Conservation (phyloP, 1,284 basidiomycete genomes). For the Peniophora sp. region DNA sequence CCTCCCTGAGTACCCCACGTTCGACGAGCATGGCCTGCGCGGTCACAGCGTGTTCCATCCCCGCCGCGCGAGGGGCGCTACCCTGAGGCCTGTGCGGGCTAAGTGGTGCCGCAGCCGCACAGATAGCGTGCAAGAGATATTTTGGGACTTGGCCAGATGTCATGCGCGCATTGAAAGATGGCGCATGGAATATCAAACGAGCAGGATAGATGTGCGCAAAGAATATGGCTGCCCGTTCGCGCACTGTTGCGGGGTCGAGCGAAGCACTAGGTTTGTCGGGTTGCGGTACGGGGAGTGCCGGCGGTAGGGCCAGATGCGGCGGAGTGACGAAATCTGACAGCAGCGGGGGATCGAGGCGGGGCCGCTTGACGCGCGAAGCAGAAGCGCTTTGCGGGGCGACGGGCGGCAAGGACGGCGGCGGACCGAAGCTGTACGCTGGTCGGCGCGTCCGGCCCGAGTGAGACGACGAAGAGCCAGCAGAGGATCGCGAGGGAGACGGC, state of each 20-base stretch:
- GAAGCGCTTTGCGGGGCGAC: conserved; percentile 2
- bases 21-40: conserved; percentile 63
- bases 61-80: conserved; percentile 54
- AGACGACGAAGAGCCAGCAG: background rate
- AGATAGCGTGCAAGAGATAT: conserved; percentile 63
- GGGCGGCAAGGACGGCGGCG: conserved; percentile 5
- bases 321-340: conserved; percentile 10
- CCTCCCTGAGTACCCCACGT: conserved; percentile 39
- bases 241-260: conserved; percentile 55
- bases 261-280: conserved; percentile 6
- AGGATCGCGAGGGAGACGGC: conserved; percentile 1
- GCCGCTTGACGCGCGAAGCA: conserved; percentile 12
- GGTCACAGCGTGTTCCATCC: conserved; percentile 61
- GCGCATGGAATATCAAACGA: conserved; percentile 65
- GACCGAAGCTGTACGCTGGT: conserved; percentile 5
- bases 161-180: conserved; percentile 59
- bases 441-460: conserved; percentile 2
- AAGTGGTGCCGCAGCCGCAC: conserved; percentile 66
- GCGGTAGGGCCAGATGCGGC: conserved; percentile 16
- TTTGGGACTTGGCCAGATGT: conserved; percentile 56
- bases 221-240: conserved; percentile 72
- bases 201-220: conserved; percentile 74
- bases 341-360: conserved; percentile 12
- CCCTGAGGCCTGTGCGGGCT: conserved; percentile 54
- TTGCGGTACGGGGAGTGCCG: conserved; percentile 21